phyloP scores from a whole-genome alignment of 2,329 filamentous ascomycete species.

The Didymella segeticola region DNA sequence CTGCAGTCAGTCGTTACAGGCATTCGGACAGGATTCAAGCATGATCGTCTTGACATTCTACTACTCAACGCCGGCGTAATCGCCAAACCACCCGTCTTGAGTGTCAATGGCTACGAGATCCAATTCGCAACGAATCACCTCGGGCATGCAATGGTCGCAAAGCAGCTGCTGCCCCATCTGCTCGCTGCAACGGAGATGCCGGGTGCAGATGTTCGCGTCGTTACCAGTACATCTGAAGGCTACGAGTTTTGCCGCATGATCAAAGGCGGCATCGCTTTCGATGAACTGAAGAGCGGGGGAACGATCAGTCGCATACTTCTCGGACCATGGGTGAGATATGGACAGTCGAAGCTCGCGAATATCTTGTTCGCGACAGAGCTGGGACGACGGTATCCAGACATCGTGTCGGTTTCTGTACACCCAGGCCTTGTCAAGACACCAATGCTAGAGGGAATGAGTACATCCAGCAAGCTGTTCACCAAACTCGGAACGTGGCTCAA shows the following conservation, averaged over 20 bases:
- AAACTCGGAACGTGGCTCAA: constrained; percentile 8
- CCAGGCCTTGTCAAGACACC: constrained; percentile 55
- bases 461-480: constrained; percentile 22
- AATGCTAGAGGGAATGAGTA: constrained; percentile 35
- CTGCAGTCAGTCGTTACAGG: constrained; percentile 43
- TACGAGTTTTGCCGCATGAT: constrained; percentile 20
- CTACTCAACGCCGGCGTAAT: constrained; percentile 54
- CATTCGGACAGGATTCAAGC: constrained; percentile 30
- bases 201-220: constrained; percentile 52
- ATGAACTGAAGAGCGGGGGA: constrained; percentile 34
- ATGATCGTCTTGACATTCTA: constrained; percentile 50
- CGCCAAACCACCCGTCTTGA: constrained; percentile 35
- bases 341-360: constrained; percentile 57
- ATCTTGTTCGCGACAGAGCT: constrained; percentile 52
- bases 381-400: constrained; percentile 50
- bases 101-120: constrained; percentile 55
- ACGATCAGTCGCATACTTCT: constrained; percentile 23
- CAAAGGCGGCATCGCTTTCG: constrained; percentile 41
- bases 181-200: constrained; percentile 45
- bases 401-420: constrained; percentile 52
- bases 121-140: constrained; percentile 58
- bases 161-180: constrained; percentile 51
- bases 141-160: constrained; percentile 54
- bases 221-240: constrained; percentile 45
- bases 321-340: constrained; percentile 51